Evolutionary conservation across 345 rosid genomes (phyloP).

Genomic region (Carallia pectinifolia): DNA sequence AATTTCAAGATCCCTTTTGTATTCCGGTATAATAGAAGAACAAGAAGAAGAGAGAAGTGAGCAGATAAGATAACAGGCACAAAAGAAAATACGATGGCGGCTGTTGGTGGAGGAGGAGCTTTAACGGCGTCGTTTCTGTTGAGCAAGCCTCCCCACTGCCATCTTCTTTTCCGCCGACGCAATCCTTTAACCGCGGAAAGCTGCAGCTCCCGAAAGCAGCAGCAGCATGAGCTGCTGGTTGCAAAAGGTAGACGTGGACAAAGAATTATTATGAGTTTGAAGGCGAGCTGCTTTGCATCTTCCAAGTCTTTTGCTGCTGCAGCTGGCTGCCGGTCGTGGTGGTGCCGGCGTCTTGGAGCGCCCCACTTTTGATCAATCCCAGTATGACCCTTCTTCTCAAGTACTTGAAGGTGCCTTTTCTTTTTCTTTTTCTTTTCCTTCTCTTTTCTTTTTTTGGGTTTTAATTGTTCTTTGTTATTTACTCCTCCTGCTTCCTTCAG

Average conservation of each 20-base stretch:
- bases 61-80: too few species aligned
- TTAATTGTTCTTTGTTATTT: neutral
- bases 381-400: constrained; percentile 27
- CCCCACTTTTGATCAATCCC: constrained; percentile 32
- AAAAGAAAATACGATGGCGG: too few species aligned
- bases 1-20: too few species aligned
- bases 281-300: constrained; percentile 18
- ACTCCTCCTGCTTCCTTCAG: neutral
- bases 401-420: constrained; percentile 29
- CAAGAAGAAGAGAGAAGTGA: too few species aligned
- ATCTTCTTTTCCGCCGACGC: too few species aligned
- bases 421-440: neutral
- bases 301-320: neutral
- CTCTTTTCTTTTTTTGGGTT: neutral
- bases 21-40: too few species aligned
- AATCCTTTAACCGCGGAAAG: too few species aligned
- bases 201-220: too few species aligned
- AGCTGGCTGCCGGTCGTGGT: neutral
- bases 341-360: constrained; percentile 30
- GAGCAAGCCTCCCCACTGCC: too few species aligned
- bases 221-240: neutral
- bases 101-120: too few species aligned
- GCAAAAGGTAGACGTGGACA: neutral
- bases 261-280: neutral
- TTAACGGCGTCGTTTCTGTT: too few species aligned